phyloP scores from a whole-genome alignment of 352 stramenopile species.

The Halophytophthora polymorphica region DNA sequence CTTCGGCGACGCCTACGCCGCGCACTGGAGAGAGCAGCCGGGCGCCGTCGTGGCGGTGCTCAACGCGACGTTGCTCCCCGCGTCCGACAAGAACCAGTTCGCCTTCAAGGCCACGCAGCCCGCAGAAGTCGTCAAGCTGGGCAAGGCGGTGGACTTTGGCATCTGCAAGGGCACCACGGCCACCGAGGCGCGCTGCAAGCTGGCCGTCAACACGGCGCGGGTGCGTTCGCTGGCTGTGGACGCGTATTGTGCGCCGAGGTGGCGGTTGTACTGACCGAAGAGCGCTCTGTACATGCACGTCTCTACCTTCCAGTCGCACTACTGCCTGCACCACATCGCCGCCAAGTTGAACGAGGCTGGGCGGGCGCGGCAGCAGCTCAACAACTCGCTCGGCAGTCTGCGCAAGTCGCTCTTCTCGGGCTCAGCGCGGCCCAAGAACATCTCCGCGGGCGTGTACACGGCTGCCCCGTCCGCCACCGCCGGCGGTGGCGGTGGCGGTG shows the following conservation, averaged over 20 bases:
- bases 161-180: slow-evolving; percentile 74
- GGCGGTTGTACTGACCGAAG: too few relatives aligned
- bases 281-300: too few relatives aligned
- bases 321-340: slow-evolving; percentile 76
- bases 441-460: slow-evolving; percentile 77
- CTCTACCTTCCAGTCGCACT: slow-evolving; percentile 45
- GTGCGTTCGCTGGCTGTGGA: slow-evolving; percentile 17
- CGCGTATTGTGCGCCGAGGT: too few relatives aligned
- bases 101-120: slow-evolving; percentile 66
- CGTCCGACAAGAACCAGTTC: slow-evolving; percentile 74
- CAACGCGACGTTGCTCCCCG: slow-evolving; percentile 61
- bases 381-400: slow-evolving; percentile 61
- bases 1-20: slow-evolving; percentile 65
- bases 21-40: slow-evolving; percentile 62
- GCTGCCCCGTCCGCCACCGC: slow-evolving; percentile 17
- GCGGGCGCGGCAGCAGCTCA: slow-evolving; percentile 70
- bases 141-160: slow-evolving; percentile 63
- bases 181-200: slow-evolving; percentile 55
- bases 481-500: slow-evolving; percentile 11
- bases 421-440: slow-evolving; percentile 59
- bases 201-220: slow-evolving; percentile 74
- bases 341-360: slow-evolving; percentile 70
- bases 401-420: slow-evolving; percentile 61
- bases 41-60: slow-evolving; percentile 67
- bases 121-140: slow-evolving; percentile 62